phyloP scores from a whole-genome alignment of 441 rosid species.

The Aleurites moluccanus region DNA sequence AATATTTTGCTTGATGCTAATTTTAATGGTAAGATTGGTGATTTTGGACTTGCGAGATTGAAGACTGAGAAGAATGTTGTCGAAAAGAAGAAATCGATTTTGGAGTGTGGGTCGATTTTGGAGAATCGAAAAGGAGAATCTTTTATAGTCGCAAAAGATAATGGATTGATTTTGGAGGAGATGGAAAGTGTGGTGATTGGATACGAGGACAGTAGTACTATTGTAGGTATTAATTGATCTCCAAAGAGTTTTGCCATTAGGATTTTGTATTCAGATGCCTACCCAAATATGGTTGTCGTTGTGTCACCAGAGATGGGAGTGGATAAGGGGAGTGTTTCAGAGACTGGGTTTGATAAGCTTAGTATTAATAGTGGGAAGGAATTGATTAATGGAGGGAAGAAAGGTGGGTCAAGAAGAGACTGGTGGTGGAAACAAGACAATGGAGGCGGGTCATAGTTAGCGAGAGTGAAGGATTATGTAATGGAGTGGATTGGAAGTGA shows the following conservation, averaged over 20 bases:
- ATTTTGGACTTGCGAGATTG: constrained; percentile 79
- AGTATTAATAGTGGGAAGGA: constrained; percentile 57
- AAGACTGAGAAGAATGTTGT: constrained; percentile 56
- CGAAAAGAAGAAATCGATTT: too few relatives aligned
- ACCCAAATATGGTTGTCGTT: constrained; percentile 34
- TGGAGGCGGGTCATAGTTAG: constrained; percentile 59
- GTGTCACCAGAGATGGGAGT: constrained; percentile 50
- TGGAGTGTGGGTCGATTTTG: too few relatives aligned
- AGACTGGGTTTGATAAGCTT: constrained; percentile 44
- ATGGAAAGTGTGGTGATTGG: constrained; percentile 58
- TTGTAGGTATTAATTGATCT: constrained; percentile 32
- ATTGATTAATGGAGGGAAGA: constrained; percentile 53
- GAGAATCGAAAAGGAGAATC: too few relatives aligned
- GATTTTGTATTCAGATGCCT: constrained; percentile 43
- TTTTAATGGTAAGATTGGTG: constrained; percentile 73
- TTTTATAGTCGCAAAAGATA: constrained; percentile 45
- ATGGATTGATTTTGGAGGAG: constrained; percentile 73
- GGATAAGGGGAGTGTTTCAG: constrained; percentile 55
- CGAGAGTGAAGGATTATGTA: constrained; percentile 78
- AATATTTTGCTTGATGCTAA: constrained; percentile 57
- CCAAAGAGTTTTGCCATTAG: constrained; percentile 58
- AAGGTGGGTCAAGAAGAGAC: constrained; percentile 59
- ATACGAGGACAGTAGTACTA: constrained; percentile 42
- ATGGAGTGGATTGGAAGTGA: constrained; percentile 94
- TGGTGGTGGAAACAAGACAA: constrained; percentile 95